phyloP scores from a whole-genome alignment of 78 protist genomes.

The Guillardia theta region DNA sequence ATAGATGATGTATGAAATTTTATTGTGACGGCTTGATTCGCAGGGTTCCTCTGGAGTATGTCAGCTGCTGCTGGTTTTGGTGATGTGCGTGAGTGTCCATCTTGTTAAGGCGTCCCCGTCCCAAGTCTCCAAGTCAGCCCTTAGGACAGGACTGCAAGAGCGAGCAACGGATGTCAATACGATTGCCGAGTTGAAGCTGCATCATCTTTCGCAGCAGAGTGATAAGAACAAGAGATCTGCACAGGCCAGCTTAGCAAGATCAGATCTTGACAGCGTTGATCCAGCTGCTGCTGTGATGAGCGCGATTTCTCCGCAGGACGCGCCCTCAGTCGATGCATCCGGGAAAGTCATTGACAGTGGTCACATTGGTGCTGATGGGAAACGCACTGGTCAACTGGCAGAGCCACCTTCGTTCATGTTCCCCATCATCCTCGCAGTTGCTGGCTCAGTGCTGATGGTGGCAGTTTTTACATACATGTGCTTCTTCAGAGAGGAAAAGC shows the following conservation, averaged over 20 bases:
- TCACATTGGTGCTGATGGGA: neutral
- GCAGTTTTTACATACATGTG: neutral
- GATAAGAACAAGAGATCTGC: neutral
- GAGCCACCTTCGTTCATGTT: neutral
- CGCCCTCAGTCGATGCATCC: neutral
- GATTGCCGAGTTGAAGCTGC: neutral
- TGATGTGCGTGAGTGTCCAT: too few species aligned
- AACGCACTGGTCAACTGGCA: neutral
- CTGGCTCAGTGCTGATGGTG: neutral
- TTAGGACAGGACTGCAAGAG: too few species aligned
- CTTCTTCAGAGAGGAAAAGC: neutral
- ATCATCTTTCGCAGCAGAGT: neutral
- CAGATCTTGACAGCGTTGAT: neutral
- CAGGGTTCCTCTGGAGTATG: too few species aligned
- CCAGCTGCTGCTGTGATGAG: neutral
- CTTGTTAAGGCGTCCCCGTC: too few species aligned
- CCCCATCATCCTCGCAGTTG: neutral
- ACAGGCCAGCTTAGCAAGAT: neutral
- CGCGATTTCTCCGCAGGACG: neutral
- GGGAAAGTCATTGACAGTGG: neutral
- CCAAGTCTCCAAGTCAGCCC: too few species aligned
- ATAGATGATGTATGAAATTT: too few species aligned
- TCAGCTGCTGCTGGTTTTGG: too few species aligned
- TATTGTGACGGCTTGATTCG: too few species aligned
- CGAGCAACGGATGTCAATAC: too few species aligned